Percentiles rank a stretch among this genome's conserved stretches.
Conservation (phyloP, 2,329 filamentous ascomycete genomes). For the Phyllosticta capitalensis region DNA sequence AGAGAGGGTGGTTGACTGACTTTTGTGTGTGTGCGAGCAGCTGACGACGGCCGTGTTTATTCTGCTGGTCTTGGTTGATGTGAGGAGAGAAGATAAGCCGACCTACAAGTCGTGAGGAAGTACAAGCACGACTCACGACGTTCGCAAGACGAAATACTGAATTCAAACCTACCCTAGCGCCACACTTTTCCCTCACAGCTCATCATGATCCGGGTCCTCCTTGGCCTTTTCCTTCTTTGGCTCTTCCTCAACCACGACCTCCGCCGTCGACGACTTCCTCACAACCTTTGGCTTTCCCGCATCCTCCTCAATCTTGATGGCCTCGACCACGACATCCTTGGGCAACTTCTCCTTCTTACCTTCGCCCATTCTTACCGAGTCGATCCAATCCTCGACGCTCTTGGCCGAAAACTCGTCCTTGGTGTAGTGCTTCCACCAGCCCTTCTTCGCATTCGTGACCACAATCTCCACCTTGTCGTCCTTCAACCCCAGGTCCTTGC, state of each 20-base stretch:
- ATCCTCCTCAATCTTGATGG: background rate
- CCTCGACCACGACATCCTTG: conserved; percentile 34
- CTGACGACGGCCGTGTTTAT: background rate
- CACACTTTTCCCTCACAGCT: background rate
- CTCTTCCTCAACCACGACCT: conserved; percentile 11
- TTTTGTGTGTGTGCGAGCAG: background rate
- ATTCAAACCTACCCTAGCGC: background rate
- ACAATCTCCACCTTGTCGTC: conserved; percentile 58
- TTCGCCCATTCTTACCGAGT: conserved; percentile 83
- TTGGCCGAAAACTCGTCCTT: conserved; percentile 47
- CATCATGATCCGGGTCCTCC: conserved; percentile 18
- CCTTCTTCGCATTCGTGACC: conserved; percentile 73
- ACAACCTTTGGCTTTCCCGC: conserved; percentile 15
- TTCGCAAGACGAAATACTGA: background rate
- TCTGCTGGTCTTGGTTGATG: background rate
- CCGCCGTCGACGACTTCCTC: conserved; percentile 10
- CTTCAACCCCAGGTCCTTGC: conserved; percentile 52
- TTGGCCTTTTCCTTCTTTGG: conserved; percentile 16
- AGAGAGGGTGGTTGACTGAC: background rate
- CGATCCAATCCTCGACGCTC: conserved; percentile 75
- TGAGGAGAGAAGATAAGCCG: background rate
- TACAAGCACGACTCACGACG: background rate
- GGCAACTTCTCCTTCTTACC: conserved; percentile 64
- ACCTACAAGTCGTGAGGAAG: background rate
- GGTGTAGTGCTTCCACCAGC: conserved; percentile 74